Base-by-base conservation (phyloP, 768 basidiomycete species). In the Tulasnella sp. region DNA sequence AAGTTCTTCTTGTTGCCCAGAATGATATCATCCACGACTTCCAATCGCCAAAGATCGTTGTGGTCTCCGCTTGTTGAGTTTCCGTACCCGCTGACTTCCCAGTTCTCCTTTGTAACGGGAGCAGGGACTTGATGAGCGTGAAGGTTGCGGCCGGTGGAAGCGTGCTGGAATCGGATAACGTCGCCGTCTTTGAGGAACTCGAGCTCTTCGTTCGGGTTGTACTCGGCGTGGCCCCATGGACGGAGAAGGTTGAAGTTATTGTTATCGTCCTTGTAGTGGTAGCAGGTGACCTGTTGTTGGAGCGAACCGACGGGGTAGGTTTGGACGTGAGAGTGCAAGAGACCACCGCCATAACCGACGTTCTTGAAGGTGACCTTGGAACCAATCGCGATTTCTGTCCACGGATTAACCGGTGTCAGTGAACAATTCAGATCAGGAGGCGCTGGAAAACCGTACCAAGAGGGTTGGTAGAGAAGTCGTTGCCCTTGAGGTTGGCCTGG, bases 241-340 rank as follows among this genome's bases (percentile, higher is more conserved):
- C 96, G 96, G 1, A 92, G 88, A 82, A 99, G 85, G 24, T 87
- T 83, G 94, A 96, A 99, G 72, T 98, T 89, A 87, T 99, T 99
- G 89, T 99, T 99, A 74, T 93, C 92, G 84, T 99, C 98, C 87
- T 98, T 98, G 91, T 99, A 99, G 87, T 99, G 98, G 85, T 99
- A 99, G 86, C 98, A 99, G 0, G 98, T 99, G 4, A 99, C 92
- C 86, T 99, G 98, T 84, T 99, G 98, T 85, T 99, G 98, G 80
- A 88, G 88, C 0, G 96, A 98, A 18, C 97, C 98, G 31, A 92
- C 89, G 0, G 98, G 98, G 85, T 92, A 98, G 0, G 95, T 93
- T 84, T 98, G 97, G n/a, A 96, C 90, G 85, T 99, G 98, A 5
- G 97, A 99, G 85, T 99, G 98, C 3, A 99, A 88, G 5, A 99